phyloP scores from a whole-genome alignment of 805 yeast genomes.

The Yarrowia sp. region DNA sequence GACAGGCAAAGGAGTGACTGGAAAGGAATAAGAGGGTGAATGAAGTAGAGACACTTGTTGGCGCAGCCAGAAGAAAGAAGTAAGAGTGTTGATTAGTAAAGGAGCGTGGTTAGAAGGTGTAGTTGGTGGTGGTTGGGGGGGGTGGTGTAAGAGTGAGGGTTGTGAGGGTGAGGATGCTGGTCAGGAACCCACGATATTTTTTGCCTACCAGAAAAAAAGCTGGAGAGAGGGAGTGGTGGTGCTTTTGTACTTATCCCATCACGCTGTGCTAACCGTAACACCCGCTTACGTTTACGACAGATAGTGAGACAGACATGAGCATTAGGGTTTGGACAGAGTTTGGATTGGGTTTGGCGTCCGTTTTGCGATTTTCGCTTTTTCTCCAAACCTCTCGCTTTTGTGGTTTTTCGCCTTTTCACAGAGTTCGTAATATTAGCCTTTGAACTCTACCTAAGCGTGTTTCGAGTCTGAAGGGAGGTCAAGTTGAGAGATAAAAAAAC shows the following conservation, averaged over 20 bases:
- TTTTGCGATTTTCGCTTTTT: background rate
- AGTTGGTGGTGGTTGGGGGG: background rate
- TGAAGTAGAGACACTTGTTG: slow-evolving; percentile 15
- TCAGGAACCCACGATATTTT: slow-evolving; percentile 26
- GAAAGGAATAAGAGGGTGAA: slow-evolving; percentile 9
- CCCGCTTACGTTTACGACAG: slow-evolving; percentile 35
- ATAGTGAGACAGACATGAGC: slow-evolving; percentile 34
- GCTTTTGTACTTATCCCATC: slow-evolving; percentile 35
- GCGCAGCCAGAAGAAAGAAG: slow-evolving; percentile 4
- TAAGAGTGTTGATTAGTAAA: slow-evolving; percentile 4
- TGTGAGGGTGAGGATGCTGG: slow-evolving; percentile 23
- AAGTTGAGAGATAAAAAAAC: too few relatives aligned
- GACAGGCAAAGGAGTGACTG: slow-evolving; percentile 35
- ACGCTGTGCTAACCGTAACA: slow-evolving; percentile 26
- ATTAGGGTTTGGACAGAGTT: slow-evolving; percentile 26
- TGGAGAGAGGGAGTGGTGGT: slow-evolving; percentile 26
- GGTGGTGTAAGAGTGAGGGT: slow-evolving; percentile 3
- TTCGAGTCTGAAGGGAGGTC: slow-evolving; percentile 23
- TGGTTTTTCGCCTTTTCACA: slow-evolving; percentile 11
- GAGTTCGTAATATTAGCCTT: slow-evolving; percentile 25
- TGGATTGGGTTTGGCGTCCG: background rate
- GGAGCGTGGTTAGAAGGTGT: slow-evolving; percentile 17
- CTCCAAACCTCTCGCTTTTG: background rate
- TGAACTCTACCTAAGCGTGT: slow-evolving; percentile 19
- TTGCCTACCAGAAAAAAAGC: slow-evolving; percentile 29